These are phyloP conservation scores for Choiromyces venosus DNA, from an alignment of 495 filamentous ascomycete species.

Conservation along the genomic window DNA sequence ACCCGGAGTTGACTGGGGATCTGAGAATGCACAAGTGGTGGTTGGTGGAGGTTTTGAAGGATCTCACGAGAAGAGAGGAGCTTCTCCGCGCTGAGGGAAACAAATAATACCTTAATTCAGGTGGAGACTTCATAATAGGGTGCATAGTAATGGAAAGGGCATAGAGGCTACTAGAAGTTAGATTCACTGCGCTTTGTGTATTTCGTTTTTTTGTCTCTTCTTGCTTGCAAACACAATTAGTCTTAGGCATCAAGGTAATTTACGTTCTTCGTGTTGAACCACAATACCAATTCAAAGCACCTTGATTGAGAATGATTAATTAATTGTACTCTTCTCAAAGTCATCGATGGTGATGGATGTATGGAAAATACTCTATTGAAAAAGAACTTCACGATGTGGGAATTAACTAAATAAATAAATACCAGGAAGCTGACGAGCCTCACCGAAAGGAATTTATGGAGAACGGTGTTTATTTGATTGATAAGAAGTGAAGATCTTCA, in stretches of 20 bases:
- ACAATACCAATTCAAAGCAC: background rate
- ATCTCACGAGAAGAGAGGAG: slow-evolving; percentile 37
- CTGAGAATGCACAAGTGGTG: slow-evolving; percentile 90
- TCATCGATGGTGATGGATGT: too few species aligned
- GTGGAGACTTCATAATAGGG: background rate
- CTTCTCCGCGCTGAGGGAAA: background rate
- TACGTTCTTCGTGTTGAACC: background rate
- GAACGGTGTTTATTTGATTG: too few species aligned
- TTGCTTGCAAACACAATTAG: background rate
- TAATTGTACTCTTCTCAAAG: background rate
- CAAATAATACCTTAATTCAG: background rate
- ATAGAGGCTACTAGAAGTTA: background rate
- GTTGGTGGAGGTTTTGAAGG: slow-evolving; percentile 63
- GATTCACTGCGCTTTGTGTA: background rate
- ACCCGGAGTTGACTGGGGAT: slow-evolving; percentile 89
- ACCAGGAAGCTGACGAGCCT: too few species aligned
- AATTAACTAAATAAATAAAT: too few species aligned
- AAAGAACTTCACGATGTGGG: too few species aligned
- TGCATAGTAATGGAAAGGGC: background rate
- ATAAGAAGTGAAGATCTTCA: too few species aligned
- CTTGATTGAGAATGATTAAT: background rate
- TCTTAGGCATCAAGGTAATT: background rate
- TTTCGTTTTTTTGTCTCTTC: background rate
- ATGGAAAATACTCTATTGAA: too few species aligned
- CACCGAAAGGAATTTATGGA: too few species aligned